phyloP scores from a whole-genome alignment of 371 early-diverging fungal species.

The Apophysomyces trapeziformis region DNA sequence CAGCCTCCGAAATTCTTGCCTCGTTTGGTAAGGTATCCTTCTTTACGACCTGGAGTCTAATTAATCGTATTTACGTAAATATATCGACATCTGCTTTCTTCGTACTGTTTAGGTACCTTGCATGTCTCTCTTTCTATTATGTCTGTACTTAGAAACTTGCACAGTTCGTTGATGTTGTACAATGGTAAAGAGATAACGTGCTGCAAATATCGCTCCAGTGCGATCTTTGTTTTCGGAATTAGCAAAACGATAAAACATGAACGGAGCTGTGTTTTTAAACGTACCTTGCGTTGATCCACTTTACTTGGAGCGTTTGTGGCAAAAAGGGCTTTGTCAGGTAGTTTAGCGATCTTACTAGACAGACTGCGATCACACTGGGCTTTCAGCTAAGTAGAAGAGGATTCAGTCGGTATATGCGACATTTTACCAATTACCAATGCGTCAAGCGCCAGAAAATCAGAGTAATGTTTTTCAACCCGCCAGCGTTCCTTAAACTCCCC shows the following conservation, averaged over 20 bases:
- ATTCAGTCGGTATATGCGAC: not conserved
- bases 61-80: conserved; percentile 1
- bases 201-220: conserved; percentile 80
- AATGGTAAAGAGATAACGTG: conserved; percentile 63
- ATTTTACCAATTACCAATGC: conserved; percentile 58
- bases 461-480: conserved; percentile 77
- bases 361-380: conserved; percentile 48
- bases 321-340: conserved; percentile 86
- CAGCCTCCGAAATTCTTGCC: conserved; percentile 91
- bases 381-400: conserved; percentile 49
- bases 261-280: not conserved
- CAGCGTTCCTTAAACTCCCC: conserved; percentile 50
- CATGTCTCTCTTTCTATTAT: conserved; percentile 51
- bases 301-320: conserved; percentile 74
- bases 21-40: conserved; percentile 83
- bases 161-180: conserved; percentile 69
- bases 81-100: conserved; percentile 11
- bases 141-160: conserved; percentile 78
- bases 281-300: conserved; percentile 71
- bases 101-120: conserved; percentile 18
- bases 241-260: not conserved
- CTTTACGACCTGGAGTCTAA: conserved; percentile 49
- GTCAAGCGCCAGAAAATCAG: conserved; percentile 82
- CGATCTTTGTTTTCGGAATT: conserved; percentile 34
- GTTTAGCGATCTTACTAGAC: conserved; percentile 64